Percentiles rank a stretch among this genome's conserved stretches.
Evolutionary conservation across 2,329 filamentous ascomycete genomes (phyloP).

Genomic region (Gaeumannomyces tritici): DNA sequence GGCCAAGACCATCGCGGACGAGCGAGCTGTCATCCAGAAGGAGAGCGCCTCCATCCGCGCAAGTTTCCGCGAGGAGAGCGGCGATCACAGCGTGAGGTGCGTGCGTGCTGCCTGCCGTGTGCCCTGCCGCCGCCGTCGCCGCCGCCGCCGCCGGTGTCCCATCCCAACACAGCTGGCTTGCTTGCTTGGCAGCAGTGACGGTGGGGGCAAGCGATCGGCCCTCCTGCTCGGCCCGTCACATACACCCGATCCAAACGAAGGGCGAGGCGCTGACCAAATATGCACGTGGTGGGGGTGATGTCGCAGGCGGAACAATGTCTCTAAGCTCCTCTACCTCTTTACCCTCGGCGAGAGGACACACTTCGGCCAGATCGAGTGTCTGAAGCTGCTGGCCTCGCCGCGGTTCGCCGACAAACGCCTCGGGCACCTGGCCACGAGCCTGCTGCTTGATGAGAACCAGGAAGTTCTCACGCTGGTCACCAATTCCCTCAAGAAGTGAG

Average conservation of each 20-base stretch:
- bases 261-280: neutral
- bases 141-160: neutral
- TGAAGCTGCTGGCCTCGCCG: constrained; percentile 92
- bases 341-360: constrained; percentile 95
- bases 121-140: neutral
- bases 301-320: constrained; percentile 90
- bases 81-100: constrained; percentile 81
- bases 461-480: constrained; percentile 95
- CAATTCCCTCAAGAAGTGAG: constrained; percentile 92
- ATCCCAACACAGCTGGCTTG: no score
- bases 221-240: neutral
- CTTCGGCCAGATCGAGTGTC: constrained; percentile 98
- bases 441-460: constrained; percentile 95
- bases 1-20: constrained; percentile 97
- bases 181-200: neutral
- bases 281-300: neutral
- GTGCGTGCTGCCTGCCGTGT: neutral
- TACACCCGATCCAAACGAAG: neutral
- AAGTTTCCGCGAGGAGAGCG: constrained; percentile 94
- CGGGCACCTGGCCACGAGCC: constrained; percentile 91
- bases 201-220: neutral
- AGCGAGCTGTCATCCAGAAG: constrained; percentile 96
- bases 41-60: constrained; percentile 96
- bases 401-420: constrained; percentile 96
- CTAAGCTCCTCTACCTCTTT: constrained; percentile 96